These are phyloP conservation scores for Alternaria atra DNA, from an alignment of 2,329 filamentous ascomycete species.

Conservation along the genomic window DNA sequence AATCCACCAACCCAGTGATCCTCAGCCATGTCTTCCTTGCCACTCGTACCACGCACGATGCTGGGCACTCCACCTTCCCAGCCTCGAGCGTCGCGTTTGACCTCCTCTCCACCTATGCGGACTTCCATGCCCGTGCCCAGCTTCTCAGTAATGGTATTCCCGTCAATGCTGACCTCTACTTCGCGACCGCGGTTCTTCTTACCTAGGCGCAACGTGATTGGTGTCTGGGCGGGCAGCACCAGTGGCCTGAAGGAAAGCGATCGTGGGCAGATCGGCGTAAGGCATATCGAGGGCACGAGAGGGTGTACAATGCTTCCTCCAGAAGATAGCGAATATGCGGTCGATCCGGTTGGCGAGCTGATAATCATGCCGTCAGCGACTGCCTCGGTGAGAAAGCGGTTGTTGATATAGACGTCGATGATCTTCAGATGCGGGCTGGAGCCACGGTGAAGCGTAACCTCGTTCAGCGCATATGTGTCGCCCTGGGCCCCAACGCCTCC, in stretches of 20 bases:
- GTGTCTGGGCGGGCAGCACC: conserved; percentile 85
- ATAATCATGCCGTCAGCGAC: conserved; percentile 96
- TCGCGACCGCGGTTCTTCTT: conserved; percentile 62
- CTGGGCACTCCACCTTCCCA: conserved; percentile 88
- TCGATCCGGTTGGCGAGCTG: conserved; percentile 92
- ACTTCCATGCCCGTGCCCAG: conserved; percentile 71
- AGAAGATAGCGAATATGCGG: conserved; percentile 91
- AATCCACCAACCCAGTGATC: conserved; percentile 97
- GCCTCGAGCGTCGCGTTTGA: conserved; percentile 58
- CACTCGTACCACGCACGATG: conserved; percentile 72
- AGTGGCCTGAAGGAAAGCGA: conserved; percentile 92
- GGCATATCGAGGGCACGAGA: conserved; percentile 83
- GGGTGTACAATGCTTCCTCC: conserved; percentile 96
- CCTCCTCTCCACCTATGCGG: conserved; percentile 84
- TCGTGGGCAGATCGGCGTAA: conserved; percentile 93
- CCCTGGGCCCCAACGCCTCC: conserved; percentile 39
- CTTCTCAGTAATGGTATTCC: conserved; percentile 54
- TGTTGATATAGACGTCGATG: conserved; percentile 89
- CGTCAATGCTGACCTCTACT: conserved; percentile 62
- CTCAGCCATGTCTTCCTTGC: conserved; percentile 63
- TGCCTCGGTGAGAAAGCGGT: conserved; percentile 88
- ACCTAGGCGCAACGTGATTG: conserved; percentile 82
- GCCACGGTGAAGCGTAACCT: conserved; percentile 91
- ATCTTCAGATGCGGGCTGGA: conserved; percentile 89
- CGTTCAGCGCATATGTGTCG: conserved; percentile 81